These are phyloP conservation scores for Erythrophleum ivorense DNA, from an alignment of 331 rosid species.

Conservation along the genomic window DNA sequence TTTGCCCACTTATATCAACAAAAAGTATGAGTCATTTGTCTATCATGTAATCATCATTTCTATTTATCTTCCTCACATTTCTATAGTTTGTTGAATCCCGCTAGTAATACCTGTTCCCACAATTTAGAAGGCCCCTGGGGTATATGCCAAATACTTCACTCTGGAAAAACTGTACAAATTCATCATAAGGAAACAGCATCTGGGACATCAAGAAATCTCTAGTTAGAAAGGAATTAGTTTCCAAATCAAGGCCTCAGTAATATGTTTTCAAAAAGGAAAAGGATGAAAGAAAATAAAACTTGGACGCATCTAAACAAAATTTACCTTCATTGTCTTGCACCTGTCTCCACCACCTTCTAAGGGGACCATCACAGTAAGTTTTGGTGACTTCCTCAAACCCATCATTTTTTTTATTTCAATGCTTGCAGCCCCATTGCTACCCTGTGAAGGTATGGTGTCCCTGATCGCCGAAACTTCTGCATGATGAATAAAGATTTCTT, in stretches of 20 bases:
- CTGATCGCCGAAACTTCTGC: conserved; percentile 59
- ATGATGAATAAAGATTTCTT: conserved; percentile 30
- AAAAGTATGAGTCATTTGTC: neutral
- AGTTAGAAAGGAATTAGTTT: conserved; percentile 27
- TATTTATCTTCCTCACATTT: conserved; percentile 22
- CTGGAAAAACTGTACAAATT: conserved; percentile 70
- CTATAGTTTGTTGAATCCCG: conserved; percentile 3
- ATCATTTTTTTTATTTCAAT: conserved; percentile 63
- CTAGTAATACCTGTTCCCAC: conserved; percentile 78
- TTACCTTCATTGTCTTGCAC: conserved; percentile 61
- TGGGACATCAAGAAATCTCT: conserved; percentile 49
- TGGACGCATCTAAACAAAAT: conserved; percentile 33
- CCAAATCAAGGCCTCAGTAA: conserved; percentile 17
- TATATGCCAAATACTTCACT: conserved; percentile 64
- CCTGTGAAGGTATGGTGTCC: conserved; percentile 46
- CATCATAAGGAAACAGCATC: conserved; percentile 88
- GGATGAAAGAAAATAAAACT: conserved; percentile 1
- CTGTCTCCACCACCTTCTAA: conserved; percentile 49
- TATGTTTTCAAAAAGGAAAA: conserved; percentile 5
- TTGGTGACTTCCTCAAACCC: conserved; percentile 61
- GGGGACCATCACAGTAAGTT: conserved; percentile 41
- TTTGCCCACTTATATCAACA: neutral
- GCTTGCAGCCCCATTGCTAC: conserved; percentile 52
- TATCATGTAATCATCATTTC: conserved; percentile 23
- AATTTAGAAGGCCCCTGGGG: conserved; percentile 81